These are phyloP conservation scores for Trametes polyzona DNA, from an alignment of 1,284 basidiomycete species.

Conservation along the genomic window DNA sequence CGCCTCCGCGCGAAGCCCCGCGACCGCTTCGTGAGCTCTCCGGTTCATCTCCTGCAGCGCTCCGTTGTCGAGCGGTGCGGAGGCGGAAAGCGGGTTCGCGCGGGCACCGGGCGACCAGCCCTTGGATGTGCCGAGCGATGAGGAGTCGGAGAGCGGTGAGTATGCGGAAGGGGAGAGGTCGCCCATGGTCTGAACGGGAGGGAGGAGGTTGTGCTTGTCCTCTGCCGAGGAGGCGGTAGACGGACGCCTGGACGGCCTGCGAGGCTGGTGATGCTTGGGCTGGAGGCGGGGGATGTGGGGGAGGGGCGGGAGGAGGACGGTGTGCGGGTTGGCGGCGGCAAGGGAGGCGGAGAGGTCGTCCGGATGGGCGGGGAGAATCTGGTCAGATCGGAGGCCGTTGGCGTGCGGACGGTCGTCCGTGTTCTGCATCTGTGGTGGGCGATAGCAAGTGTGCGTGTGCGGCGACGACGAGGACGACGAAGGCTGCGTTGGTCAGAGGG, in stretches of 20 bases:
- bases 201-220: constrained; percentile 32
- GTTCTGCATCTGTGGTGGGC: background rate
- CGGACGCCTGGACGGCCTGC: constrained; percentile 40
- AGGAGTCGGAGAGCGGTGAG: constrained; percentile 12
- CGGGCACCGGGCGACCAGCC: constrained; percentile 8
- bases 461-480: background rate
- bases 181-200: constrained; percentile 28
- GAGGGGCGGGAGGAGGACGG: constrained; percentile 26
- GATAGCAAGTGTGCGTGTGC: background rate
- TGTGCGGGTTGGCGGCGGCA: constrained; percentile 21
- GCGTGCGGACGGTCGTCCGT: constrained; percentile 16
- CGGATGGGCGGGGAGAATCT: constrained; percentile 27
- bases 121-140: background rate
- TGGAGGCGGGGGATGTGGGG: constrained; percentile 26
- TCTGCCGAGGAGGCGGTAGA: constrained; percentile 46
- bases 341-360: constrained; percentile 28
- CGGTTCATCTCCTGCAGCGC: constrained; percentile 35
- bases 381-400: constrained; percentile 27
- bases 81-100: background rate
- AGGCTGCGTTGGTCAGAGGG: background rate
- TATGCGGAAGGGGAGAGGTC: constrained; percentile 24
- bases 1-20: constrained; percentile 34
- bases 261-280: constrained; percentile 9
- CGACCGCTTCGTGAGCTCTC: constrained; percentile 33
- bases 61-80: constrained; percentile 17